Base-by-base conservation (phyloP, 257 asterid genomes). In the Paraleonurus japonicus region DNA sequence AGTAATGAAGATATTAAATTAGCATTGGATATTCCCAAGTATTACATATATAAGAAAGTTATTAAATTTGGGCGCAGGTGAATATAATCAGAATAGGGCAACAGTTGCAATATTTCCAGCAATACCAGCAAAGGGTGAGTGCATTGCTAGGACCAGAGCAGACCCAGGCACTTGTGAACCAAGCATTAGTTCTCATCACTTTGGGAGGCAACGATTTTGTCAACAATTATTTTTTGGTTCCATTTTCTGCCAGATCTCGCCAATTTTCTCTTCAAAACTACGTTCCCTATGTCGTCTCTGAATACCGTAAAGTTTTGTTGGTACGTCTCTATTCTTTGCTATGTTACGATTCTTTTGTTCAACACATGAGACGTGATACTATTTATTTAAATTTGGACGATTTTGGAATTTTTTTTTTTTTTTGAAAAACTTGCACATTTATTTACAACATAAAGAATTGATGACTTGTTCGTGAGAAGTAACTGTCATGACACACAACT, bases 131-230 rank as follows among this genome's bases (percentile, higher is more conserved):
- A 27, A 67, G 96, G 55, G 85, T 90, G 33, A 75, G 86, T 45
- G 76, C 75, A 4, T 19, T 88, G 24, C 82, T 90, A 3, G 98
- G 98, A 61, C 64, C 58, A 2, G 78, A 9, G 15, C 77, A 78
- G 62, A 19, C 95, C 0, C 77, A 81, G 37, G 70, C 70, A 15
- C 88, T 88, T 1, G 85, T 92, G n/a, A 80, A 78, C 68, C 77
- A 81, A 35, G 87, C 96, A 55, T 78, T 92, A 28, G 92, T 87
- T 58, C 92, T 92, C 67, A 85, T 92, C 3, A 88, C 97, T 4
- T 41, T 90, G 66, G 98, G 98, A 32, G 97, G 98, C 57, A 92
- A 92, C 58, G 98, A 92, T 65, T 92, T 92, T 61, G 97, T 92
- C 23, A 92, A 92, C 82, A 92, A 92, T 65, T 92, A 92, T 53